phyloP scores from a whole-genome alignment of 345 rosid genomes.

The Corymbia maculata region DNA sequence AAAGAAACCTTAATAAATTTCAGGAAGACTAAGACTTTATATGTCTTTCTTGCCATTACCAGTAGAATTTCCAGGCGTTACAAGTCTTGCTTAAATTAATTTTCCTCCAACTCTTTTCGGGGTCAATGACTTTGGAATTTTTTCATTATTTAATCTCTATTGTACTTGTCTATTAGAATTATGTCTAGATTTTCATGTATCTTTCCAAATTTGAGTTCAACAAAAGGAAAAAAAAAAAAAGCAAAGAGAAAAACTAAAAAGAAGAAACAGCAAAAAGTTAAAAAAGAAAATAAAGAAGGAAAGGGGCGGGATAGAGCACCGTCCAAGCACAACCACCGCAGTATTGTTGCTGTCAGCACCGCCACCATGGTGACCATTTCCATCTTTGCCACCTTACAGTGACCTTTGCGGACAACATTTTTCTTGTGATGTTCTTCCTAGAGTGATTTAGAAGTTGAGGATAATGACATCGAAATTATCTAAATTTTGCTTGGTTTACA shows the following conservation, averaged over 20 bases:
- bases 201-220: not conserved
- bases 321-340: not conserved
- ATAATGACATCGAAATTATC: not conserved
- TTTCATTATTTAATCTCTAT: too few species aligned
- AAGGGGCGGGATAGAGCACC: not conserved
- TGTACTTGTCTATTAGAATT: too few species aligned
- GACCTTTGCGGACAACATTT: too few species aligned
- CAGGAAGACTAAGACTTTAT: accelerated
- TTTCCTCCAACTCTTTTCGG: not conserved
- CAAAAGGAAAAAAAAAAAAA: not conserved
- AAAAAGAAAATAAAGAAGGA: too few species aligned
- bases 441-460: accelerated
- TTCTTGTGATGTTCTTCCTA: too few species aligned
- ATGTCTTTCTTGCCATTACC: not conserved
- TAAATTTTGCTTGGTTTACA: not conserved
- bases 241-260: not conserved
- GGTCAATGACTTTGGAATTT: too few species aligned
- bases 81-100: not conserved
- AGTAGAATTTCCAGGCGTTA: too few species aligned
- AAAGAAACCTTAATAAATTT: too few species aligned
- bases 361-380: not conserved
- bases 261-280: not conserved
- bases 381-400: too few species aligned
- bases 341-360: not conserved
- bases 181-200: too few species aligned